phyloP scores from a whole-genome alignment of 371 early-diverging fungal genomes.

The Caulochytrium protostelioides region DNA sequence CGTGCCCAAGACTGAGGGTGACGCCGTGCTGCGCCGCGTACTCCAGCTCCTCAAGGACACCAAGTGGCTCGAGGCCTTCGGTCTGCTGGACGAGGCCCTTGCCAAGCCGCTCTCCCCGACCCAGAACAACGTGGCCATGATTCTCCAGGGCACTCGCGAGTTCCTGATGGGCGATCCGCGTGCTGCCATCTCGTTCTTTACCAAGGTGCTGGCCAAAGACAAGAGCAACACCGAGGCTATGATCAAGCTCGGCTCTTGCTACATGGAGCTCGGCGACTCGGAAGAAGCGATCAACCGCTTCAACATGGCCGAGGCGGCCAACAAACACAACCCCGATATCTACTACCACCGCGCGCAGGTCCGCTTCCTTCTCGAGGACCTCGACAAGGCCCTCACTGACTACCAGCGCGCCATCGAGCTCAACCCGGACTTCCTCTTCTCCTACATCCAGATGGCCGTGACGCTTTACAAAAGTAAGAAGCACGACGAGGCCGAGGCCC shows the following conservation, averaged over 20 bases:
- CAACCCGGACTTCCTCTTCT: slow-evolving; percentile 63
- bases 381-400: slow-evolving; percentile 55
- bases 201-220: slow-evolving; percentile 1
- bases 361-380: slow-evolving; percentile 37
- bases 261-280: slow-evolving; percentile 56
- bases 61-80: too few species aligned
- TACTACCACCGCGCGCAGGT: slow-evolving; percentile 51
- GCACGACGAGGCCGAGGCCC: slow-evolving; percentile 41
- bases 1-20: too few species aligned
- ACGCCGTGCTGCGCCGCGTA: too few species aligned
- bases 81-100: too few species aligned
- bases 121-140: too few species aligned
- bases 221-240: slow-evolving; percentile 52
- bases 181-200: slow-evolving; percentile 2
- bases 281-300: slow-evolving; percentile 41
- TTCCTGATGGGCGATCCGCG: too few species aligned
- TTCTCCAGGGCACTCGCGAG: too few species aligned
- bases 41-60: too few species aligned
- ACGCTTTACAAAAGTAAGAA: too few species aligned
- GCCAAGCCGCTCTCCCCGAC: too few species aligned
- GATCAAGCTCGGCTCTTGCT: slow-evolving; percentile 70
- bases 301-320: slow-evolving; percentile 39
- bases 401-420: slow-evolving; percentile 59
- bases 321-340: slow-evolving; percentile 47
- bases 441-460: slow-evolving; percentile 83